Percentiles rank a stretch among this genome's conserved stretches.
These are phyloP conservation scores for Sclerotinia sclerotiorum DNA, from an alignment of 2,329 filamentous ascomycete species.

Conservation along the genomic window DNA sequence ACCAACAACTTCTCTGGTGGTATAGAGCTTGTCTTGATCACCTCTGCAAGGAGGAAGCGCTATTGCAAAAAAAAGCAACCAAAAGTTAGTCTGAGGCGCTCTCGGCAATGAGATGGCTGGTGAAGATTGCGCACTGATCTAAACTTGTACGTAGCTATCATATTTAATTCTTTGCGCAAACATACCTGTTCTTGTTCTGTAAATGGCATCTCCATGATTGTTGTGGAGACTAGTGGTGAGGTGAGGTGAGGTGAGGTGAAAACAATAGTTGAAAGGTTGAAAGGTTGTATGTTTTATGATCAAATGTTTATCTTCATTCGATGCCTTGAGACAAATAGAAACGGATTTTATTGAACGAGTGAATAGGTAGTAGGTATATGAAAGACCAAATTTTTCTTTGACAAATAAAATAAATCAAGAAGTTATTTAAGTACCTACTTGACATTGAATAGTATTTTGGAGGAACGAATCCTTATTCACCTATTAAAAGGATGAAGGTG, in stretches of 20 bases:
- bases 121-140: constrained; percentile 28
- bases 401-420: constrained; percentile 24
- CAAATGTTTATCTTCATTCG: not conserved
- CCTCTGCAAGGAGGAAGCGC: constrained; percentile 51
- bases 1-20: constrained; percentile 46
- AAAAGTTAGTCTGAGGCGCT: constrained; percentile 29
- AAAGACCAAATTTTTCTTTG: constrained; percentile 1
- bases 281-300: not conserved
- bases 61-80: constrained; percentile 19
- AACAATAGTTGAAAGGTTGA: not conserved
- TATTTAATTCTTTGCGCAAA: constrained; percentile 21
- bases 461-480: constrained; percentile 4
- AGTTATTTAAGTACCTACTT: constrained; percentile 35
- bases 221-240: not conserved
- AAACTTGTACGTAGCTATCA: not conserved
- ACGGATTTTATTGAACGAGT: constrained; percentile 19
- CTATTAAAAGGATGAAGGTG: not conserved
- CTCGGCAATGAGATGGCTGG: constrained; percentile 22
- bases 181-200: constrained; percentile 40
- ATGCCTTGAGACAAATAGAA: not conserved
- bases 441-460: not conserved
- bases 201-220: constrained; percentile 36
- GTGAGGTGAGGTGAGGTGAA: not conserved
- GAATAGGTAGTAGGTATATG: constrained; percentile 16
- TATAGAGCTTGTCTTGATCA: constrained; percentile 49